Conservation (phyloP, 768 basidiomycete species). For the Xerocomus spinulosus region DNA sequence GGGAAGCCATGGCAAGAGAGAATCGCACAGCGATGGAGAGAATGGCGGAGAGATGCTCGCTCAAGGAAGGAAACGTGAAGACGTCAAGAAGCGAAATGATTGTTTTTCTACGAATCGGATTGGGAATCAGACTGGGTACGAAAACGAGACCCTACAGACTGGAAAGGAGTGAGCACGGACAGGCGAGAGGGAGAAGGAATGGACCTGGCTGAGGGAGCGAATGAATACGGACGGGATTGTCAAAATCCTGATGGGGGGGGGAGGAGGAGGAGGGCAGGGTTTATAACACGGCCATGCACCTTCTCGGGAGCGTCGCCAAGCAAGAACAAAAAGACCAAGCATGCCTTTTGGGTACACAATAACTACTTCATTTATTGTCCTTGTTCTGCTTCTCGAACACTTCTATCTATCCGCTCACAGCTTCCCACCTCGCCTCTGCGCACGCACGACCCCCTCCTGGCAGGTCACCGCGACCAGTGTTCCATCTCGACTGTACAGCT, state of each 20-base stretch:
- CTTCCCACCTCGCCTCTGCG: constrained; percentile 41
- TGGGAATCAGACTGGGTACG: constrained; percentile 25
- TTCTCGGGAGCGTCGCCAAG: constrained; percentile 28
- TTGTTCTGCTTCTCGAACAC: constrained; percentile 16
- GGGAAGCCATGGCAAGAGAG: constrained; percentile 23
- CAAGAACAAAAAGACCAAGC: constrained; percentile 32
- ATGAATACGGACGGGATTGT: constrained; percentile 27
- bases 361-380: constrained; percentile 15
- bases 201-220: constrained; percentile 28
- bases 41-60: constrained; percentile 7
- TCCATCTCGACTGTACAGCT: constrained; percentile 70
- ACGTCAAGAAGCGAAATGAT: too few relatives aligned
- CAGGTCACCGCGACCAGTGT: constrained; percentile 68
- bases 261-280: constrained; percentile 7
- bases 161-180: constrained; percentile 8
- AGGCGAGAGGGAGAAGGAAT: background rate
- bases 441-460: constrained; percentile 77
- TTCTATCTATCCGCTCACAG: constrained; percentile 15
- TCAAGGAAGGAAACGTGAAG: constrained; percentile 5
- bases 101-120: constrained; percentile 14
- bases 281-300: constrained; percentile 22
- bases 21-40: constrained; percentile 32
- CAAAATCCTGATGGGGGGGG: constrained; percentile 31
- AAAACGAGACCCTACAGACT: constrained; percentile 28
- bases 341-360: constrained; percentile 32